Evolutionary conservation across 352 stramenopile genomes (phyloP).

Genomic region (Globisporangium nodosum): DNA sequence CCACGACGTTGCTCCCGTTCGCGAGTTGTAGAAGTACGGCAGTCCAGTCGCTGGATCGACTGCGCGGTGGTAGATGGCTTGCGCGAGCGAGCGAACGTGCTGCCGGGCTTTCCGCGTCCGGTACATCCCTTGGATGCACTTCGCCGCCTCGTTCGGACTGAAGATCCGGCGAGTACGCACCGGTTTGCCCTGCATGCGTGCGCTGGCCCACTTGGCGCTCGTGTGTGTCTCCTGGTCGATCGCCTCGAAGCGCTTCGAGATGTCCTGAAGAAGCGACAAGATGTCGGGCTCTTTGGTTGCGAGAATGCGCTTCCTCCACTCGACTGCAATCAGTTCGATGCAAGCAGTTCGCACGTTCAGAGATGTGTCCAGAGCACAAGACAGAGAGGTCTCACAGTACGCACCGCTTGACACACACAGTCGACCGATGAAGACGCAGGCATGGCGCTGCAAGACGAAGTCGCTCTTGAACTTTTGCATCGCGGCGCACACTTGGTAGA

Average conservation of each 20-base stretch:
- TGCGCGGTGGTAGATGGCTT: conserved; percentile 29
- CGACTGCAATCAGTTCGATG: conserved; percentile 9
- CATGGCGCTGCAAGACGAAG: conserved; percentile 27
- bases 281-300: conserved; percentile 19
- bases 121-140: conserved; percentile 51
- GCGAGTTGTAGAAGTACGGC: conserved; percentile 51
- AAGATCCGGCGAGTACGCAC: conserved; percentile 13
- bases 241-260: conserved; percentile 8
- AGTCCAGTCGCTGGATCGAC: conserved; percentile 41
- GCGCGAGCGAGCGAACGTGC: conserved; percentile 27
- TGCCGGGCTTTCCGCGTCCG: conserved; percentile 44
- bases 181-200: conserved; percentile 20
- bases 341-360: background rate
- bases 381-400: background rate
- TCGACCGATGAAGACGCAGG: conserved; percentile 37
- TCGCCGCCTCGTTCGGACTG: conserved; percentile 26
- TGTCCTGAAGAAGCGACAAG: conserved; percentile 15
- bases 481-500: conserved; percentile 27
- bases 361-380: background rate
- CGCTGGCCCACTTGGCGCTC: conserved; percentile 21
- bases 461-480: conserved; percentile 51
- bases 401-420: conserved; percentile 26
- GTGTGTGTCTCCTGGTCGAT: conserved; percentile 11
- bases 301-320: conserved; percentile 25
- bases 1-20: conserved; percentile 51